Conservation (phyloP, 768 basidiomycete genomes). For the Guyanaporus albipodus region DNA sequence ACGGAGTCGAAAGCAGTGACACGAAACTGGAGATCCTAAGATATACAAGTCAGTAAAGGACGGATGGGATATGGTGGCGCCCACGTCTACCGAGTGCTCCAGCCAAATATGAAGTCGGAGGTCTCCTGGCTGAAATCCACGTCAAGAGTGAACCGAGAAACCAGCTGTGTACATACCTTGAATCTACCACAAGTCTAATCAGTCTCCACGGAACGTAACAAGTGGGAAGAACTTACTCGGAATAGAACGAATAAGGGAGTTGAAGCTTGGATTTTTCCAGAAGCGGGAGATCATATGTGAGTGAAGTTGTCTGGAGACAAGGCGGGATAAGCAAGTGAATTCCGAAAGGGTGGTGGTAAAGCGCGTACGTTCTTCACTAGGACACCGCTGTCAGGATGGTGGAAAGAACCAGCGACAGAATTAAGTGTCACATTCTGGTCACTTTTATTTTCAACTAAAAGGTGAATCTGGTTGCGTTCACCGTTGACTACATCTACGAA, state of each 20-base stretch:
- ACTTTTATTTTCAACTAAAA: constrained; percentile 74
- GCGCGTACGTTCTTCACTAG: constrained; percentile 70
- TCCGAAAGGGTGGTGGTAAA: not conserved
- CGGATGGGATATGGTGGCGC: constrained; percentile 13
- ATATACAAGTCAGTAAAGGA: not conserved
- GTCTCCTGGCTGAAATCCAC: constrained; percentile 59
- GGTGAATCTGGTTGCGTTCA: constrained; percentile 63
- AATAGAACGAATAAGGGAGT: constrained; percentile 71
- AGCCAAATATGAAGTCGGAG: constrained; percentile 70
- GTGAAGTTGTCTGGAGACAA: constrained; percentile 49
- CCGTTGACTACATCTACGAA: constrained; percentile 77
- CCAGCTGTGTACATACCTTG: constrained; percentile 42
- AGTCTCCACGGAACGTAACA: not conserved
- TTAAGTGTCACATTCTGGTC: constrained; percentile 66
- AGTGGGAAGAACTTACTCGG: constrained; percentile 57
- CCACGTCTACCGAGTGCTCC: constrained; percentile 63
- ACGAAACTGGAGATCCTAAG: constrained; percentile 55
- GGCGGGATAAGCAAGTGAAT: not conserved
- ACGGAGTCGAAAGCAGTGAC: constrained; percentile 70
- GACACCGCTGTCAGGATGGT: constrained; percentile 55
- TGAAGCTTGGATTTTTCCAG: constrained; percentile 54
- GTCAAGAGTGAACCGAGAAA: not conserved
- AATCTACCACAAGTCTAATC: constrained; percentile 39
- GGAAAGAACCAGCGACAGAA: constrained; percentile 63
- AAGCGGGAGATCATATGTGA: constrained; percentile 51